These are phyloP conservation scores for Oryza coarctata DNA, from an alignment of 176 grass and related monocot genomes.

Conservation along the genomic window DNA sequence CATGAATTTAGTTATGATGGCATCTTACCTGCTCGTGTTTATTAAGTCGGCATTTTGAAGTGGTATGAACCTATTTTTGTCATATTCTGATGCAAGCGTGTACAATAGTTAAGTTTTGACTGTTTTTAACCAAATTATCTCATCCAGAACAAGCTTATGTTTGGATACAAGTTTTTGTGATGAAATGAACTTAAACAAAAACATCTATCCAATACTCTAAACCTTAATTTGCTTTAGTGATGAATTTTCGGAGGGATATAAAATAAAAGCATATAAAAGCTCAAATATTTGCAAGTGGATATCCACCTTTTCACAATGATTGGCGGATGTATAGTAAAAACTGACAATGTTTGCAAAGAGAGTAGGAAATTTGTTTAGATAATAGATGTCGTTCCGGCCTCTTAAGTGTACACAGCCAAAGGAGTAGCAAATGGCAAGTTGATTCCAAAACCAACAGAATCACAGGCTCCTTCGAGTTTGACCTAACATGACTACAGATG, in stretches of 20 bases:
- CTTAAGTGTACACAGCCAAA: too few species aligned
- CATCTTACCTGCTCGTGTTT: not conserved
- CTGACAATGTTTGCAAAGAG: not conserved
- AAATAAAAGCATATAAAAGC: not conserved
- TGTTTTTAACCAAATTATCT: not conserved
- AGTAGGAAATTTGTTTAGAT: too few species aligned
- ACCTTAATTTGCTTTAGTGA: not conserved
- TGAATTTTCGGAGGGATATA: not conserved
- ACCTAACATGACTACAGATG: not conserved
- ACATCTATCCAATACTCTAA: not conserved
- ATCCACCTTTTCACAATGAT: not conserved
- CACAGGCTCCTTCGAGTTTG: not conserved
- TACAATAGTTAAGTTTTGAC: not conserved
- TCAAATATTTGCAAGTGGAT: not conserved
- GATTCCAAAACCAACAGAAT: not conserved
- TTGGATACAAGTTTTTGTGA: not conserved
- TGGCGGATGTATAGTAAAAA: not conserved
- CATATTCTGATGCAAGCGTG: not conserved
- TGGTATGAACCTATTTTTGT: not conserved
- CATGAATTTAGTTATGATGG: not conserved
- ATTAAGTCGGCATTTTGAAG: not conserved
- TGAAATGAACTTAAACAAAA: not conserved
- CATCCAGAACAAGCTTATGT: not conserved
- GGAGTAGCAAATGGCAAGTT: not conserved
- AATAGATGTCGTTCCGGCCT: too few species aligned